Base-by-base conservation (phyloP, 2,329 filamentous ascomycete genomes). In the Colletotrichum coccodes region DNA sequence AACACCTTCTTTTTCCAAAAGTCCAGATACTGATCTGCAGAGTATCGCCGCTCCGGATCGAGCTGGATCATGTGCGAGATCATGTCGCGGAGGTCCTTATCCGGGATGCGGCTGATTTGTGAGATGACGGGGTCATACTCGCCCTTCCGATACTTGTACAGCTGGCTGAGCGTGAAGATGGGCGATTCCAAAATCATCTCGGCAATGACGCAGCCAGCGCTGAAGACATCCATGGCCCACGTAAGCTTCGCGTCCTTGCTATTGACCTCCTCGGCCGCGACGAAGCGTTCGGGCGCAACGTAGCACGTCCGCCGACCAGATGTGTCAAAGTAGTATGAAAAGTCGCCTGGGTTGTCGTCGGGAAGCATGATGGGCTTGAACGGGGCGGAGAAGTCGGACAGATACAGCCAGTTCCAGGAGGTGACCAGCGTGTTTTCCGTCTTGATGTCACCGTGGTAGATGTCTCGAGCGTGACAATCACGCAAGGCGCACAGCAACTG, bases 141-240 rank as follows among this genome's bases (percentile, higher is more conserved):
- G 72, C 94, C 93, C 71, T 93, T 91, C 46, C 94, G 91, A 77
- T 98, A 99, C 77, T 95, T 95, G 84, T 95, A 98, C 60, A 99
- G 88, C 79, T 98, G 95, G 74, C 94, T 97, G 12, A 99, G 86
- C n/a, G 91, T 97, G 80, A 99, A 98, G n/a, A 98, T 95, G 9
- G 97, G 95, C 0, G 94, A 89, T 81, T 99, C 96, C 6, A 98
- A 88, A 73, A 99, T 98, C 42, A 99, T 86, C 79, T 99, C 96
- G 1, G 96, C 96, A 75, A 99, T 97, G 44, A 98, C 95, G 78
- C 97, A 99, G 8, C 96, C 96, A 26, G 92, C 92, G 79, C 96
- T 98, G 83, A 99, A 99, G 40, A 99, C 92, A 78, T 99, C 96
- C 97, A 99, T 99, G 42, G 96, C 95, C 95, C 95, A 98, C 5